These are phyloP conservation scores for Botryotinia globosa DNA, from an alignment of 2,329 filamentous ascomycete genomes.

Conservation along the genomic window DNA sequence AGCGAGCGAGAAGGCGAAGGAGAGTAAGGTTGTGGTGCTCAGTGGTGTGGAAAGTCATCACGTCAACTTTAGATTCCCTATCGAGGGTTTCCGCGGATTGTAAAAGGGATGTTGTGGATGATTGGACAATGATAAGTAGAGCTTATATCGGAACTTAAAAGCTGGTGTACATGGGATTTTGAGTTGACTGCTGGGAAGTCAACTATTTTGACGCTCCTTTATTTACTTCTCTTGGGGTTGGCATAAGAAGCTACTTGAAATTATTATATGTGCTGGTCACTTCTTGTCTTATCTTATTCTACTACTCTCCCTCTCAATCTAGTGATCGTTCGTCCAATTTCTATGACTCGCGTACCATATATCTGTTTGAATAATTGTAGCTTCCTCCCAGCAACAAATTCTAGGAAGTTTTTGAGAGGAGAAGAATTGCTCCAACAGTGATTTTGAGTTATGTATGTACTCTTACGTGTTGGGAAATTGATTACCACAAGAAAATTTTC, in stretches of 20 bases:
- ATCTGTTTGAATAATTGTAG: not conserved
- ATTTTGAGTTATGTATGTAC: not conserved
- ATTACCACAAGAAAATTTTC: not conserved
- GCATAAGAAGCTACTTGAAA: too few relatives aligned
- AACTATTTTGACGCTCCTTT: not conserved
- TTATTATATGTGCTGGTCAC: not conserved
- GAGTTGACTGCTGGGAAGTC: not conserved
- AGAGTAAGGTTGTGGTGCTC: not conserved
- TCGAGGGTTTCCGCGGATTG: not conserved
- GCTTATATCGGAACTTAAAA: not conserved
- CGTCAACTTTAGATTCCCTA: constrained; percentile 1
- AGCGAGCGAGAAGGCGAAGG: not conserved
- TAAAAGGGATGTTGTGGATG: not conserved
- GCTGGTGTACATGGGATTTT: not conserved
- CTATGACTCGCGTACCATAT: not conserved
- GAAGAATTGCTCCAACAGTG: not conserved
- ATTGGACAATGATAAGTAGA: too few relatives aligned
- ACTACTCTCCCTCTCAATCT: not conserved
- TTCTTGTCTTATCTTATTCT: not conserved
- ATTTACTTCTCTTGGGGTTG: too few relatives aligned
- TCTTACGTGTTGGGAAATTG: not conserved
- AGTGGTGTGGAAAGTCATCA: not conserved
- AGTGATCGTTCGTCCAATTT: not conserved
- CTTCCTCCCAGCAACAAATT: fast-evolving
- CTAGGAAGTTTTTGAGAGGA: not conserved